Evolutionary conservation across 2,329 filamentous ascomycete species (phyloP), one percentile per base, ranked within the genome.

Genomic region (Fusarium brevicatenulatum): DNA sequence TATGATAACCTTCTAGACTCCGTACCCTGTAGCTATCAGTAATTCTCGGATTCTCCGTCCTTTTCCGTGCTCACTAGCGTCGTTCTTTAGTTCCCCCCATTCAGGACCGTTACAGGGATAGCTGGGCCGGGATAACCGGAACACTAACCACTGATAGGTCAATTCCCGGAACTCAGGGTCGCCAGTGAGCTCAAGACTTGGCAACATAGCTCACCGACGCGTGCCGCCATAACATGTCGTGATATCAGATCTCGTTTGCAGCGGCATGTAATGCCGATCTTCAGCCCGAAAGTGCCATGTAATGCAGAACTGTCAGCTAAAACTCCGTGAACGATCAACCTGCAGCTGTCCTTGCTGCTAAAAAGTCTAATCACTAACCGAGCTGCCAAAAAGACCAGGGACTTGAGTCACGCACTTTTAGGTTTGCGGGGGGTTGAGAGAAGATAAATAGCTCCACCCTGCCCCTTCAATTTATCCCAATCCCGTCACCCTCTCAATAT

Each of bases 141-240:
- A 49, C 9, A 9, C 6, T 10, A 9, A 32, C 4, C 4, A 7
- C 9, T 49, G 28, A 49, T 49, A n/a, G 28, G 46, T 16, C 28
- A n/a, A 12, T 18, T 9, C 7, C 5, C 2, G 10, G 5, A 3
- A 9, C 1, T 6, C 25, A 11, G 25, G 19, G 44, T 16, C 44
- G 9, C 7, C 10, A 7, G 2, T 6, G 15, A n/a, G 2, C 21
- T n/a, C 21, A 30, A 46, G 8, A 44, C 23, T 18, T 25, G 42
- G 23, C 23, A 44, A 46, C 43, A 28, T 28, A 19, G 25, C 15
- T 21, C 19, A 16, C 10, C 0, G 7, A 44, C 39, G 21, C n/a
- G 42, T 25, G n/a, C 16, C 10, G 42, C 4, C 28, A 30, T n/a
- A 47, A 11, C 44, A 10, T 15, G 44, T 3, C 44, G 13, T 16